Conservation (phyloP, 768 basidiomycete species). For the Brasilioporus rufonigricans region DNA sequence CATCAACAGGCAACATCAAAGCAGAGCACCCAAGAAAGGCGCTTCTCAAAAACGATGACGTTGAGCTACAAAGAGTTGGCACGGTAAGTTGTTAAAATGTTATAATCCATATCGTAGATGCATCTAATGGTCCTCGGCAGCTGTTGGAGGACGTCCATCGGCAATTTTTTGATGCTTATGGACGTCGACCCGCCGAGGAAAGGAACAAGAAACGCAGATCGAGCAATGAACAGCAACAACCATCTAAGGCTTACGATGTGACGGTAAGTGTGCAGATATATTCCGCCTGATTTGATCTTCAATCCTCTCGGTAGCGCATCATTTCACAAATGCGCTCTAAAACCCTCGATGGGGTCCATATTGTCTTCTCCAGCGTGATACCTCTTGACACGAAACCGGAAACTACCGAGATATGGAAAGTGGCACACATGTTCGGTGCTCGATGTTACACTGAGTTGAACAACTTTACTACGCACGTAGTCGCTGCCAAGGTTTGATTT, state of each 20-base stretch:
- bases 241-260: conserved; percentile 60
- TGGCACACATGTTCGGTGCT: conserved; percentile 88
- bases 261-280: conserved; percentile 52
- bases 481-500: conserved; percentile 74
- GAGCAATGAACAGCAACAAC: conserved; percentile 24
- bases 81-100: conserved; percentile 46
- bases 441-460: conserved; percentile 69
- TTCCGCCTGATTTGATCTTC: not conserved
- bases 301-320: conserved; percentile 55
- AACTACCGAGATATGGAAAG: conserved; percentile 78
- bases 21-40: conserved; percentile 63
- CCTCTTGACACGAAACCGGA: conserved; percentile 84
- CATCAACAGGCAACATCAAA: conserved; percentile 25
- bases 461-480: conserved; percentile 78
- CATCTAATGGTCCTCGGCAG: conserved; percentile 37
- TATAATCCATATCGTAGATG: not conserved
- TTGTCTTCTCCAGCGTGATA: conserved; percentile 94
- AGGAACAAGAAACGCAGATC: conserved; percentile 30
- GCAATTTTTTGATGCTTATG: conserved; percentile 72
- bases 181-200: conserved; percentile 34
- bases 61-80: conserved; percentile 75
- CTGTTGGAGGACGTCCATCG: conserved; percentile 79
- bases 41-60: conserved; percentile 83
- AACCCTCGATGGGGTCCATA: conserved; percentile 74
- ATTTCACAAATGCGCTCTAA: conserved; percentile 77